Evolutionary conservation across 2,329 filamentous ascomycete genomes (phyloP), one percentile per base, ranked within the genome.

Genomic region (Dothidotthia symphoricarpi): DNA sequence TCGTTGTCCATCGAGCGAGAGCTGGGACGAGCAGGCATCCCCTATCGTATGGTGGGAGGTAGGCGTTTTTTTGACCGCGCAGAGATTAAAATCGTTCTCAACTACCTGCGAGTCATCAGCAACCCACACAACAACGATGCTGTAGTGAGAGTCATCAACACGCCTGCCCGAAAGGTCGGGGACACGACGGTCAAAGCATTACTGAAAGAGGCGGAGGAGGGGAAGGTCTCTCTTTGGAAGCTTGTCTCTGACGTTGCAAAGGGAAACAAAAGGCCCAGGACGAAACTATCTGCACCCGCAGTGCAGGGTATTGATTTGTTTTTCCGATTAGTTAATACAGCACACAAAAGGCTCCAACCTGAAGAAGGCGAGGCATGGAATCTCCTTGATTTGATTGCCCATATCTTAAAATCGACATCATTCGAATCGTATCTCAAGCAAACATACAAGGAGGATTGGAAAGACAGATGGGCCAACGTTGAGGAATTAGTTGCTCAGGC

Each of bases 1-100:
- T 96, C 91, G 0, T 76, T 90, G 15, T 81, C 88, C n/a, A 85
- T 97, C 26, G 91, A 98, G 68, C 78, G 82, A 15, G 84, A 85
- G 3, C 73, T 97, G 27, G 88, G 85, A 11, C 88, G 85, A 55
- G 80, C 81, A 9, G 88, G 89, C 1, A 81, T 97, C 27, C 78
- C 89, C 0, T 98, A 97, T 66, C 82, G 82, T 33, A 96, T 97
- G 90, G 83, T 97, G 34, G 91, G 85, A 55, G 91, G 93, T 2
- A 80, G 82, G 46, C 86, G 87, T 41, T 98, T 98, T 63, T 97
- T 94, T 57, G 93, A 98, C 52, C 82, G 93, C 34, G 78, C 81
- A 3, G 91, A 98, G 63, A 85, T 97, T 59, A 94, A 93, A 64
- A 76, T 88, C 6, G 64, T 97, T 1, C 69, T 97, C 3, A 89